Evolutionary conservation across 139 green algal species (phyloP).

Genomic region (Tetradesmus obliquus): DNA sequence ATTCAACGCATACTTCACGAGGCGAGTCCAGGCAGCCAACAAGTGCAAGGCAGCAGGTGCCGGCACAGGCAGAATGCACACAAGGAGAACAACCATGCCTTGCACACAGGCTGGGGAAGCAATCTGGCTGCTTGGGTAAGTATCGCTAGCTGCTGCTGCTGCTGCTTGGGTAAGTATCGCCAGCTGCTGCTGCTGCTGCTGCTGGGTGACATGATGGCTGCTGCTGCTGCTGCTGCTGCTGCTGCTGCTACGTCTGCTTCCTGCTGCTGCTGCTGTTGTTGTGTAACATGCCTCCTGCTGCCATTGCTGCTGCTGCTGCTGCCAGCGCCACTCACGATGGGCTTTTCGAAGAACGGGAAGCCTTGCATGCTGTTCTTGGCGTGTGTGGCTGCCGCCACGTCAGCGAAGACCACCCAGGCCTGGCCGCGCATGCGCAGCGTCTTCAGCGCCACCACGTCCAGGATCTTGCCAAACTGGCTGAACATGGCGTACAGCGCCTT

Average conservation of each 20-base stretch:
- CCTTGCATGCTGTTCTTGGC: constrained; percentile 93
- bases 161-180: no score
- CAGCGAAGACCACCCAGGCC: constrained; percentile 96
- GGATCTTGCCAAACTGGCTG: constrained; percentile 95
- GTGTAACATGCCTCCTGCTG: neutral
- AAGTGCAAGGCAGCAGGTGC: no score
- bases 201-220: no score
- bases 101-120: no score
- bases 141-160: no score
- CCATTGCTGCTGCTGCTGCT: neutral
- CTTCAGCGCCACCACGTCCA: constrained; percentile 93
- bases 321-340: constrained; percentile 78
- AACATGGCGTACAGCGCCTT: constrained; percentile 96
- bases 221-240: neutral
- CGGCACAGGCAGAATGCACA: no score
- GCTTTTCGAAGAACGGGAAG: constrained; percentile 99
- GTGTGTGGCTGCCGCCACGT: constrained; percentile 82
- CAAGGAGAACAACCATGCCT: no score
- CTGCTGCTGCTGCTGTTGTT: neutral
- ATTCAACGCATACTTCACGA: no score
- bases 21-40: no score
- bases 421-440: constrained; percentile 92
- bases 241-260: no score
- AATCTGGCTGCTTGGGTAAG: no score
- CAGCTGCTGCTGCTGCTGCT: no score